Percentiles rank a stretch among this genome's conserved stretches.
Conservation (phyloP, 2,329 filamentous ascomycete genomes). For the Cryphonectria japonica region DNA sequence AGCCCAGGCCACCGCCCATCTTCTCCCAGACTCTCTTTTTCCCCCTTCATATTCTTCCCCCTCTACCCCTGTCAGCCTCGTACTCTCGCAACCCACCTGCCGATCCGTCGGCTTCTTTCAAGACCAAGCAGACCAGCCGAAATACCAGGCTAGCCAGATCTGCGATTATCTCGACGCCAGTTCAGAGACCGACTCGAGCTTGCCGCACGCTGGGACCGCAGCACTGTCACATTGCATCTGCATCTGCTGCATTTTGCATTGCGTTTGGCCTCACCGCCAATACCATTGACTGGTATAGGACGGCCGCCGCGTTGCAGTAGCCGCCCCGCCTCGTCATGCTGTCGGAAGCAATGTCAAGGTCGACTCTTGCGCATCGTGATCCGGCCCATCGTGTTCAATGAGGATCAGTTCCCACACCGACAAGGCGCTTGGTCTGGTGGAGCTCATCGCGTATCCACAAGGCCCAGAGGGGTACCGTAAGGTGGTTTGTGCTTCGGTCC, state of each 20-base stretch:
- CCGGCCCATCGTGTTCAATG: background rate
- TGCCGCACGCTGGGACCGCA: background rate
- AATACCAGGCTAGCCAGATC: background rate
- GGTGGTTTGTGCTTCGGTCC: slow-evolving; percentile 6
- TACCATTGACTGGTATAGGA: background rate
- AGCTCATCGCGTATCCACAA: slow-evolving; percentile 3
- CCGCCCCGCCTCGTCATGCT: background rate
- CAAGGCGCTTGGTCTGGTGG: background rate
- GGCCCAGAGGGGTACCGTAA: background rate
- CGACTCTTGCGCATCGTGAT: background rate
- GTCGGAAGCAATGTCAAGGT: background rate
- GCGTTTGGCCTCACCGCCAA: slow-evolving; percentile 1
- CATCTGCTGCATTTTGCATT: background rate
- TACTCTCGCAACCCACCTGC: background rate
- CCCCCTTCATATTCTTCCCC: background rate
- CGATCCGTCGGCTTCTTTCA: slow-evolving; percentile 1
- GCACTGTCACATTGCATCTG: slow-evolving; percentile 12
- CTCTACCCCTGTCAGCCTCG: background rate
- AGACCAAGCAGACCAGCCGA: slow-evolving; percentile 1
- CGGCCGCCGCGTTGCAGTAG: slow-evolving; percentile 3
- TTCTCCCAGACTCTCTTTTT: background rate
- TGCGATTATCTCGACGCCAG: background rate
- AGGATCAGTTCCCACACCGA: background rate
- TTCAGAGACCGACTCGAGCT: background rate
- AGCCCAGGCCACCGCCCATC: background rate